Evolutionary conservation across 305 asterid species (phyloP), one percentile per base, ranked within the genome.

Genomic region (Solanum aculeatissimum): DNA sequence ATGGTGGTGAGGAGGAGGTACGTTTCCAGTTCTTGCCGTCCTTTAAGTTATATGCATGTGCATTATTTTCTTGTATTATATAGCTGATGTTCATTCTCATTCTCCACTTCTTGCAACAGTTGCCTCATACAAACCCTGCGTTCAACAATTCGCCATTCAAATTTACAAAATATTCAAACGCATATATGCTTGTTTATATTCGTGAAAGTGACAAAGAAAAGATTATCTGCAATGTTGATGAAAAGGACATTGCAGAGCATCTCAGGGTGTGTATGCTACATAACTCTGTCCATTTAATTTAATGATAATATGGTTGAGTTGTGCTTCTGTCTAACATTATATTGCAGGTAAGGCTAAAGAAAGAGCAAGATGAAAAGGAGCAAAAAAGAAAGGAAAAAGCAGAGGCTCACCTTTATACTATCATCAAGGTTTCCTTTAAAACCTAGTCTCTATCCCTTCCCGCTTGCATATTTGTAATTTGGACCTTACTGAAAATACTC

Each of bases 291-390:
- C 32, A 53, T 47, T 54, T 68, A 54, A 32, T 68, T 54, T 38
- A 14, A 14, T 51, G 77, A 71, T 65, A 68, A 18, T n/a, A 51
- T 35, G 66, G 51, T 71, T 47, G 78, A 35, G 65, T 68, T 15
- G 35, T 66, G 75, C 42, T 78, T 51, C 29, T 29, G 42, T 78
- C n/a, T 29, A 51, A 78, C 32, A 78, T 53, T 78, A 27, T 63
- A 54, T 42, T 89, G 54, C 92, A 95, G 97, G 89, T 93, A 86
- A 89, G 97, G 83, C 82, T 95, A 85, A 95, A 93, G 91, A 93
- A 91, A 85, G 97, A 93, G 90, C 97, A 94, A 88, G 98, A 92
- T 85, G 97, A 95, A 69, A 93, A 95, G 87, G 98, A 95, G 83
- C 92, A 89, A 65, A 95, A 94, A 89, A 91, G 93, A 87, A 93